These are phyloP conservation scores for Saccharum officinarum DNA, from an alignment of 176 grass and related monocot genomes.

Conservation along the genomic window DNA sequence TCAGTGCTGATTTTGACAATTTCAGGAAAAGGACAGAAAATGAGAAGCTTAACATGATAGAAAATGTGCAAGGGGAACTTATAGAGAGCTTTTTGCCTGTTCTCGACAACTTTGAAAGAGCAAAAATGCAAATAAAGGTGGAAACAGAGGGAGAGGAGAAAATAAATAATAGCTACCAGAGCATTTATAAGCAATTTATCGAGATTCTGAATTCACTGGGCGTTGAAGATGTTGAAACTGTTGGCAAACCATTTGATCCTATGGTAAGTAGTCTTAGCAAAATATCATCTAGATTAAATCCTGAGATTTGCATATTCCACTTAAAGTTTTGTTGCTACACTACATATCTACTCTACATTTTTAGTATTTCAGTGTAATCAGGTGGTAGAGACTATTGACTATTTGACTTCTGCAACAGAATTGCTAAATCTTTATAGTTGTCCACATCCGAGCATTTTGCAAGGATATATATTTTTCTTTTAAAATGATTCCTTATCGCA, in stretches of 20 bases:
- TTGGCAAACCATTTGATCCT: constrained; percentile 89
- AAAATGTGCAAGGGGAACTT: constrained; percentile 91
- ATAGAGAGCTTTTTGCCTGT: constrained; percentile 90
- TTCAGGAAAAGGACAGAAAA: constrained; percentile 93
- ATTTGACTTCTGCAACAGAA: background rate
- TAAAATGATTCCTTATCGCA: constrained; percentile 7
- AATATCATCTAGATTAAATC: background rate
- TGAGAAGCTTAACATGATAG: constrained; percentile 87
- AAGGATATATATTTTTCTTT: background rate
- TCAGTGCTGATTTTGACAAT: constrained; percentile 95
- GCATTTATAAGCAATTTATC: constrained; percentile 94
- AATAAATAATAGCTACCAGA: constrained; percentile 94
- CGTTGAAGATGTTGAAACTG: constrained; percentile 78
- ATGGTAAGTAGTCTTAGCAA: constrained; percentile 63
- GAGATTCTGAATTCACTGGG: constrained; percentile 79
- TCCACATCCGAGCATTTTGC: background rate
- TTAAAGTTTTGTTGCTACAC: constrained; percentile 2
- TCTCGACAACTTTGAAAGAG: constrained; percentile 97
- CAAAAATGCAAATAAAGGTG: constrained; percentile 91
- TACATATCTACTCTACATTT: background rate
- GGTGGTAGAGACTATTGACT: background rate
- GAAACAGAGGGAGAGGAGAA: constrained; percentile 82
- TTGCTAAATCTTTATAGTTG: background rate
- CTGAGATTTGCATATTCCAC: constrained; percentile 7
- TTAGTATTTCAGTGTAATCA: background rate